Percentiles rank a stretch among this genome's conserved stretches.
phyloP scores from a whole-genome alignment of 257 asterid species.

The Solanum okadae region DNA sequence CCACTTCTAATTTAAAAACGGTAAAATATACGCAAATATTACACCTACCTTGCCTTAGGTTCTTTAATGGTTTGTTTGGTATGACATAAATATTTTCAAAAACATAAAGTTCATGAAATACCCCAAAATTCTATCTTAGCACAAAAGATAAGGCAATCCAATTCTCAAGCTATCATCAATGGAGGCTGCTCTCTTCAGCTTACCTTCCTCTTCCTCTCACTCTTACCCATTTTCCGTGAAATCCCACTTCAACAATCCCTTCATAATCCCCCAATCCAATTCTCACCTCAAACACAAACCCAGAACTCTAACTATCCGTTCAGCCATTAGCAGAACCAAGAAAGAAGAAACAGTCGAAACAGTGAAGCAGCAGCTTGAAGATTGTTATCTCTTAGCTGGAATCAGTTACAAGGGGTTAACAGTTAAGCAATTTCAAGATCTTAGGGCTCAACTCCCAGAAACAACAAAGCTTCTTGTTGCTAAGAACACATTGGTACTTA shows the following conservation, averaged over 20 bases:
- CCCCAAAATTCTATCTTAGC: background rate
- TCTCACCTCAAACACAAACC: conserved; percentile 12
- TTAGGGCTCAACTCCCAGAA: conserved; percentile 68
- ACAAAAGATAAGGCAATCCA: background rate
- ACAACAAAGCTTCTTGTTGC: conserved; percentile 76
- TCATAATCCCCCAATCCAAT: conserved; percentile 15
- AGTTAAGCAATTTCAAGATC: conserved; percentile 68
- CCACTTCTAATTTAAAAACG: accelerated
- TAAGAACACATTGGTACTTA: conserved; percentile 71
- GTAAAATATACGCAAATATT: too few species aligned
- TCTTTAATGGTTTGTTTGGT: background rate
- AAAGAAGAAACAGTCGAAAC: conserved; percentile 81
- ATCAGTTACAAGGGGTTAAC: conserved; percentile 83
- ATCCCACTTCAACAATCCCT: conserved; percentile 55
- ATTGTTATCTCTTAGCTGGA: conserved; percentile 75
- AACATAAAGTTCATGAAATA: background rate
- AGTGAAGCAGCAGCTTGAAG: conserved; percentile 61
- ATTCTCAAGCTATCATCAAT: conserved; percentile 15
- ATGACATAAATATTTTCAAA: background rate
- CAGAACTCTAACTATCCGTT: conserved; percentile 29
- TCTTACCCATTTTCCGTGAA: conserved; percentile 39
- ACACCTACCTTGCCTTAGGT: background rate
- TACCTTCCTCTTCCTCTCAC: conserved; percentile 10
- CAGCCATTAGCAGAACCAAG: conserved; percentile 84
- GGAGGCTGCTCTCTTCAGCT: conserved; percentile 65